Evolutionary conservation across 1,284 basidiomycete genomes (phyloP), one percentile per base, ranked within the genome.

Genomic region (Ganoderma lingzhi): DNA sequence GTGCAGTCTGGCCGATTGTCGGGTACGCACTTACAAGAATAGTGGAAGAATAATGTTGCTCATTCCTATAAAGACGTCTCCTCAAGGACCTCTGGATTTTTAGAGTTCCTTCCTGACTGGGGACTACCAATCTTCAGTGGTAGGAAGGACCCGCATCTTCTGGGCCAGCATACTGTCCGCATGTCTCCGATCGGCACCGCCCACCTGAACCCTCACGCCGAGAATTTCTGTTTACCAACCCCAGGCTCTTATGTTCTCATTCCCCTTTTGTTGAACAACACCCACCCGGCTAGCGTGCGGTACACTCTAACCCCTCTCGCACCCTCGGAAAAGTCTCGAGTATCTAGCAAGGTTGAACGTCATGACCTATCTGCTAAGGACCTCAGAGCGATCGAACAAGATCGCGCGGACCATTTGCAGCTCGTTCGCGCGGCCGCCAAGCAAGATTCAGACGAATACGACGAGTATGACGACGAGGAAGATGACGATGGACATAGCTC

Each of bases 141-240:
- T 35, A 85, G 88, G 67, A 81, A 74, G 62, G 82, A 82, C 67
- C 62, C 83, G 1, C 93, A 96, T 78, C 84, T 97, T n/a, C 87
- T 92, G 44, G 95, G 95, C 30, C 93, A 96, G 80, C 94, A 96
- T 77, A 96, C 95, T 2, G 91, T 97, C 64, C 92, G 93, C 74
- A 93, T 96, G 86, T 95, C 95, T 3, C 95, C 95, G 23, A 94
- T 95, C 71, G 92, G 93, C 77, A 96, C 95, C 0, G 96, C 94
- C 17, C 90, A 91, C 58, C 83, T 97, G 23, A 95, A 96, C 72
- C 93, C 94, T 6, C 84, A 90, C 66, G 82, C 80, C 28, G 82
- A 87, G 64, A 88, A 89, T 17, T 94, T 91, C 80, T 97, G 95
- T 75, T 81, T 96, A 19, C 83, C 89, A 0, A 79, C 88, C 2